Evolutionary conservation across 345 rosid genomes (phyloP), one percentile per base, ranked within the genome.

Genomic region (Psidium guajava): DNA sequence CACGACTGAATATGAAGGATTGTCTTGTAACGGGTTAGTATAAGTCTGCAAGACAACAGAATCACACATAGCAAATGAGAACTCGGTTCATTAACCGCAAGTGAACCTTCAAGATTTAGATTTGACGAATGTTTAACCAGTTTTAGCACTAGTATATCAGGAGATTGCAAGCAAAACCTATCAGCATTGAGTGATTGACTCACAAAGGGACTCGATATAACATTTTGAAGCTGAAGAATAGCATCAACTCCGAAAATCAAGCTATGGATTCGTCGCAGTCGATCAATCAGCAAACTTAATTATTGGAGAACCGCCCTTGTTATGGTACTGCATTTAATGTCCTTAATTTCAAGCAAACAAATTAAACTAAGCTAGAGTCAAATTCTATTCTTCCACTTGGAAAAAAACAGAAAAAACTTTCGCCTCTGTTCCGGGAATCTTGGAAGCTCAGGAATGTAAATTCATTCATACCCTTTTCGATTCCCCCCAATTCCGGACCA

Each of bases 1-100:
- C 11, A 95, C 99, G 53, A 94, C 98, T 0, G 98, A 97, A 86
- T 91, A 95, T 11, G 98, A 95, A 83, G 98, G 98, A 88, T 97
- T 95, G 87, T 95, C 92, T 90, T 94, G 97, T 86, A 95, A 83
- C 53, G 98, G 99, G 87, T 97, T 95, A n/a, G 92, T 57, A 87
- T 93, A 90, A 16, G 92, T 91, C 98, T 95, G 95, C 87, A 85
- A 87, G 82, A 90, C 82, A 16, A 83, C n/a, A 88, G 81, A 32
- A 13, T 25, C 25, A 58, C 82, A 10, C 9, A 69, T 18, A 49
- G 11, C 52, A 44, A 2, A 25, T 24, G 28, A 53, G 55, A 27
- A 54, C 11, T 3, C 52, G 47, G 25, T 51, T 36, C 2, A 12
- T 64, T 2, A 50, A 85, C 6, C 55, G 44, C 28, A 22, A 57